These are phyloP conservation scores for Heracleum sosnowskyi DNA, from an alignment of 129 eudicot genomes.

Conservation along the genomic window DNA sequence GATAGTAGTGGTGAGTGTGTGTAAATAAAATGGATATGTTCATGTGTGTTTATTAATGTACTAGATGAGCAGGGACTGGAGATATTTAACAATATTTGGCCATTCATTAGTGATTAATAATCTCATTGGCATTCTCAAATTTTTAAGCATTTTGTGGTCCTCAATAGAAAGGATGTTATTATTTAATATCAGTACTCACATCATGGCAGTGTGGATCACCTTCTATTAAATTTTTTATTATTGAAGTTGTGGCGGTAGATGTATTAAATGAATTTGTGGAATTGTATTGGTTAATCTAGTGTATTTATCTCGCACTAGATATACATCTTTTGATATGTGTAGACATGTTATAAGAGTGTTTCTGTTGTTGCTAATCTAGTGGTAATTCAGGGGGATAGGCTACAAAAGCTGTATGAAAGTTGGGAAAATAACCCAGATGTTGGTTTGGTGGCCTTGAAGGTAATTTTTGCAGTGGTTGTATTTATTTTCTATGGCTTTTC, in stretches of 20 bases:
- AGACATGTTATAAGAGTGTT: background rate
- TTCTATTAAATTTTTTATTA: background rate
- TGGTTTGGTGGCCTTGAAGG: constrained; percentile 80
- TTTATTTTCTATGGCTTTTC: background rate
- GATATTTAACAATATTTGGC: background rate
- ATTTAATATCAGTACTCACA: background rate
- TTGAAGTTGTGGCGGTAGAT: background rate
- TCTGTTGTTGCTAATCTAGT: background rate
- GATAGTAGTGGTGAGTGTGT: background rate
- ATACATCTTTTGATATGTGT: background rate
- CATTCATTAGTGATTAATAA: background rate
- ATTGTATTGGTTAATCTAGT: background rate
- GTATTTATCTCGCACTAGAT: background rate
- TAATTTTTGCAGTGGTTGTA: constrained; percentile 16
- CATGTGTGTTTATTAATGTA: constrained; percentile 11
- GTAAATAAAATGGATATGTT: background rate
- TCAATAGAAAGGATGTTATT: background rate
- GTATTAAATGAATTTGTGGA: background rate
- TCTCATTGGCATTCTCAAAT: background rate
- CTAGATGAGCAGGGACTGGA: background rate
- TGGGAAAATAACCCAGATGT: constrained; percentile 71
- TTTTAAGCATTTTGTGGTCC: background rate
- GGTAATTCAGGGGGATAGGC: constrained; percentile 20
- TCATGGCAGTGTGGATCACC: background rate
- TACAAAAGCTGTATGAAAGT: constrained; percentile 52